Conservation (phyloP, 768 basidiomycete genomes). For the Cubamyces lactineus region DNA sequence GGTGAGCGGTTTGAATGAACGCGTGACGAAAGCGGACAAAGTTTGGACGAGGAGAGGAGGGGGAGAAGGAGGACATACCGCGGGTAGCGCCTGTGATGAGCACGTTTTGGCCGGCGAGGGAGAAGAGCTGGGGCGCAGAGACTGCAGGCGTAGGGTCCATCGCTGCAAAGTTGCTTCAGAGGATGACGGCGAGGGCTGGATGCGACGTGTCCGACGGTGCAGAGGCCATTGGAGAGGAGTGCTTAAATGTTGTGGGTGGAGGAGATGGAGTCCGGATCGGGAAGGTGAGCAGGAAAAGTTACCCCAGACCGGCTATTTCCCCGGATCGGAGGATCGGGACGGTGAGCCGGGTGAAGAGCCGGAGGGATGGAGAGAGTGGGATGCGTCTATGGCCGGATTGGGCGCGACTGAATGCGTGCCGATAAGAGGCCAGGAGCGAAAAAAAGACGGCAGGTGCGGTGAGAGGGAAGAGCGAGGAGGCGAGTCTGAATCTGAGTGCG, state of each 20-base stretch:
- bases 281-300: conserved; percentile 8
- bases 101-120: conserved; percentile 64
- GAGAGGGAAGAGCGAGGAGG: background rate
- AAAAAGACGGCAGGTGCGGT: background rate
- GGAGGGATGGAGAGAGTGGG: conserved; percentile 7
- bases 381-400: background rate
- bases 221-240: conserved; percentile 6
- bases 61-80: conserved; percentile 44
- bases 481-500: background rate
- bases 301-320: conserved; percentile 31
- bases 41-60: conserved; percentile 6
- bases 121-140: conserved; percentile 63
- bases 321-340: conserved; percentile 30
- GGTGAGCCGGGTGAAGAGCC: conserved; percentile 20
- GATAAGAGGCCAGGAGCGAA: conserved; percentile 6
- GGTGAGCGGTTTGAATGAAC: no score
- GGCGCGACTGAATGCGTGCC: conserved; percentile 5
- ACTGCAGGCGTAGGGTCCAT: conserved; percentile 59
- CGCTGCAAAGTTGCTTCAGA: background rate
- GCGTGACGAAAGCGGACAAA: background rate
- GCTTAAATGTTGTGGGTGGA: conserved; percentile 6
- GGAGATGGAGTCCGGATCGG: conserved; percentile 18
- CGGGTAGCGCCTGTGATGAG: conserved; percentile 83
- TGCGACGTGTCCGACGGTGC: conserved; percentile 9
- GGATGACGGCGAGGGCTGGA: background rate